Conservation (phyloP, 2,329 filamentous ascomycete genomes). For the Neoascochyta sp. region DNA sequence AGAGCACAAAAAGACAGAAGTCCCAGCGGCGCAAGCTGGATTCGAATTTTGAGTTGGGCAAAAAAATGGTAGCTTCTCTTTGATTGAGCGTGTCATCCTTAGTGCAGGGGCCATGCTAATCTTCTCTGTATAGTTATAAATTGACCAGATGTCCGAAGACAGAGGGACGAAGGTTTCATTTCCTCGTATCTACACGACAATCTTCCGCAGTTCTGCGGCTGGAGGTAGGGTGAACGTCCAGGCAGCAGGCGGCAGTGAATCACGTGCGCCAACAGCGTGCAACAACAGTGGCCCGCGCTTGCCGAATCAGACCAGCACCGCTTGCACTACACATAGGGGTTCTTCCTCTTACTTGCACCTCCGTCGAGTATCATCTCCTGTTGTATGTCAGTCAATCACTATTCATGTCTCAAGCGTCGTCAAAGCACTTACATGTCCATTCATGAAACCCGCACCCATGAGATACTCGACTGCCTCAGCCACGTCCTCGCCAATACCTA, state of each 20-base stretch:
- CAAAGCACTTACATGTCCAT: slow-evolving; percentile 39
- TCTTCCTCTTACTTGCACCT: slow-evolving; percentile 22
- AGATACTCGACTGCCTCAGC: slow-evolving; percentile 42
- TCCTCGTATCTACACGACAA: neutral
- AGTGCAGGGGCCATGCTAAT: slow-evolving; percentile 62
- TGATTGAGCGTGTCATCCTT: slow-evolving; percentile 72
- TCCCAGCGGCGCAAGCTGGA: too few species aligned
- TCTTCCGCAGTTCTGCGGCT: too few species aligned
- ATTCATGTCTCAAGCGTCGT: neutral
- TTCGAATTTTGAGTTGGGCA: too few species aligned
- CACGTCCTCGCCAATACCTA: slow-evolving; percentile 50
- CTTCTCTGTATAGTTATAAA: slow-evolving; percentile 37
- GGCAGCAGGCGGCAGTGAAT: slow-evolving; percentile 2
- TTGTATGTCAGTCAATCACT: neutral
- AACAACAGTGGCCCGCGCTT: too few species aligned
- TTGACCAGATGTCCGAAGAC: neutral
- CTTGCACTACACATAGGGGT: slow-evolving; percentile 12
- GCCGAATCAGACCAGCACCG: too few species aligned
- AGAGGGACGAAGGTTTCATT: neutral
- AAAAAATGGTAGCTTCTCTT: slow-evolving; percentile 39
- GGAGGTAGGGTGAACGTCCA: too few species aligned
- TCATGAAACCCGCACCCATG: slow-evolving; percentile 40
- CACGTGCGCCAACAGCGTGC: too few species aligned
- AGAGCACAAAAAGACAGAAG: too few species aligned
- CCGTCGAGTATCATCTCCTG: slow-evolving; percentile 21